phyloP scores from a whole-genome alignment of 495 filamentous ascomycete genomes.

The Symbiotaphrina buchneri region DNA sequence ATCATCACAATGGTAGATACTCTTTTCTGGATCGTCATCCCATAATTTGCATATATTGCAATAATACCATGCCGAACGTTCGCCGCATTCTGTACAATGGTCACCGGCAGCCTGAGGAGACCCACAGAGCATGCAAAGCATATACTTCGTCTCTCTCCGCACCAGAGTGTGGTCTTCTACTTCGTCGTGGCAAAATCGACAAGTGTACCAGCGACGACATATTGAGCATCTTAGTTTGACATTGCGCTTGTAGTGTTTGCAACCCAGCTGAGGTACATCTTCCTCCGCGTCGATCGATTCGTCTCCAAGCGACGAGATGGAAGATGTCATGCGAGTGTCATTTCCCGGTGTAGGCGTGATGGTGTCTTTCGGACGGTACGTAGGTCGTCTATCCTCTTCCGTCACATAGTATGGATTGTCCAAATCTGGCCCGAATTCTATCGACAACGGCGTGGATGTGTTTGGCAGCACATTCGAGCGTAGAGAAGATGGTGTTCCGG shows the following conservation, averaged over 20 bases:
- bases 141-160: slow-evolving; percentile 69
- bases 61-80: slow-evolving; percentile 73
- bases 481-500: no score
- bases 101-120: slow-evolving; percentile 66
- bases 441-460: slow-evolving; percentile 15
- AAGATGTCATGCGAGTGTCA: no score
- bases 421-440: slow-evolving; percentile 4
- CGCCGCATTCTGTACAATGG: slow-evolving; percentile 51
- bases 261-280: slow-evolving; percentile 37
- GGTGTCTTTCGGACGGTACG: slow-evolving; percentile 26
- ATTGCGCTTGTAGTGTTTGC: slow-evolving; percentile 83
- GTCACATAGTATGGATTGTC: slow-evolving; percentile 44
- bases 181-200: slow-evolving; percentile 84
- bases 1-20: slow-evolving; percentile 91
- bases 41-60: slow-evolving; percentile 90
- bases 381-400: slow-evolving; percentile 45
- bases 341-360: slow-evolving; percentile 12
- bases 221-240: slow-evolving; percentile 85
- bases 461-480: no score
- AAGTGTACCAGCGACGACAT: slow-evolving; percentile 86
- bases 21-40: slow-evolving; percentile 80
- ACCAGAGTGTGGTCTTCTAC: slow-evolving; percentile 63
- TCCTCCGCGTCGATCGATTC: slow-evolving; percentile 12
- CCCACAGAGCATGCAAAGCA: slow-evolving; percentile 95
- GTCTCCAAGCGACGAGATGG: slow-evolving; percentile 16